These are phyloP conservation scores for Trichoderma reesei DNA, from an alignment of 495 filamentous ascomycete genomes.

Conservation along the genomic window DNA sequence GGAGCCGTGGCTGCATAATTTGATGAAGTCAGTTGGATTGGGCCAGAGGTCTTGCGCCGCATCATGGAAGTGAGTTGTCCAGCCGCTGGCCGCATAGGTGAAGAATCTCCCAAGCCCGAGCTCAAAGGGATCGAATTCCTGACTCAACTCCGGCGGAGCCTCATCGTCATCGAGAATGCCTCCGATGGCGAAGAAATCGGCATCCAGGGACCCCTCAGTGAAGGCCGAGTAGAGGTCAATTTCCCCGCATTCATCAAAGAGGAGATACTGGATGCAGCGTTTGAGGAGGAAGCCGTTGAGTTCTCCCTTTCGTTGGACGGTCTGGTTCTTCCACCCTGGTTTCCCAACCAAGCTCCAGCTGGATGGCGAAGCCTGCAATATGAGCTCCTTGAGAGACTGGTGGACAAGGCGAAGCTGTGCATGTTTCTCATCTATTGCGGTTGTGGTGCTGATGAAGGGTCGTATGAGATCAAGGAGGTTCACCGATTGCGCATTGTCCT, in stretches of 20 bases:
- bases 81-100: neutral
- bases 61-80: neutral
- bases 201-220: neutral
- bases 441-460: constrained; percentile 11
- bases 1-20: neutral
- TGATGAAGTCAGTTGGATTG: neutral
- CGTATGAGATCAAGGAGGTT: constrained; percentile 9
- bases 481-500: neutral
- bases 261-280: constrained; percentile 43
- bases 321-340: neutral
- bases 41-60: neutral
- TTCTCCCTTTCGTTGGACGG: constrained; percentile 20
- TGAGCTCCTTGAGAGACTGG: constrained; percentile 20
- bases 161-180: neutral
- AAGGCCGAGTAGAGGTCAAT: neutral
- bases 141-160: neutral
- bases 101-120: neutral
- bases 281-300: constrained; percentile 30
- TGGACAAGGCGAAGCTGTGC: constrained; percentile 18
- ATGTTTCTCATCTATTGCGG: neutral
- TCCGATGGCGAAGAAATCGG: neutral
- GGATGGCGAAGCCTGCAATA: constrained; percentile 18
- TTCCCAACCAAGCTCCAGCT: constrained; percentile 19
- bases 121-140: neutral
- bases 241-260: constrained; percentile 14